Evolutionary conservation across 352 stramenopile genomes (phyloP), one percentile per base, ranked within the genome.

Genomic region (Salisapilia sapeloensis): DNA sequence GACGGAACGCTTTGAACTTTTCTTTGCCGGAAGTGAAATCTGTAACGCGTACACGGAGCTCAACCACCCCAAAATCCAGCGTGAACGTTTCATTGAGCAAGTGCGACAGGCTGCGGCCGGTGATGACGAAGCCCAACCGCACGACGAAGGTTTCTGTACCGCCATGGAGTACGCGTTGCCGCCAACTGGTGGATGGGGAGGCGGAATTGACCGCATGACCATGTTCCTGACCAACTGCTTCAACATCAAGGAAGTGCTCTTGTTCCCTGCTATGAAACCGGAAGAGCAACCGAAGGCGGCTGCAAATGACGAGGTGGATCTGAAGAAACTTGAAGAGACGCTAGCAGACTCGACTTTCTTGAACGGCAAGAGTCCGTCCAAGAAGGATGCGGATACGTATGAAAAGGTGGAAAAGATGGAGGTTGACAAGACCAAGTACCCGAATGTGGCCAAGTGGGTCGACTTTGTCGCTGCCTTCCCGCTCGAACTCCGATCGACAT

Each of bases 211-310:
- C 61, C 86, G 95, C 41, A 58, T 99, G 24, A 91, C 90, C 31
- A 97, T 98, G 93, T 79, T 97, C 44, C 57, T 97, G 40, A 95
- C 86, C 31, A 96, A 97, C 57, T 79, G 65, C 36, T 81, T 82
- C 38, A 83, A 85, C 52, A 83, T 87, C 60, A 98, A 99, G 75
- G 95, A 99, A 60, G 95, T 99, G 25, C 59, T 99, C 42, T 64
- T 99, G 9, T 99, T 99, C 66, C 95, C 95, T 25, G 94, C 93
- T 29, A 99, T 99, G 95, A 99, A 99, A 63, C 95, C 95, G 11
- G 71, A 95, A 20, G 70, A 86, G 47, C 65, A 85, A 48, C 43
- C 50, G 32, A 39, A 44, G 32, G 43, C 40, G 29, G 15, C 28
- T 3, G 29, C 15, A 18, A 44, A 16, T 4, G 62, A 53, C 13